These are phyloP conservation scores for Aechmea fasciata DNA, from an alignment of 176 grass and related monocot species.

Conservation along the genomic window DNA sequence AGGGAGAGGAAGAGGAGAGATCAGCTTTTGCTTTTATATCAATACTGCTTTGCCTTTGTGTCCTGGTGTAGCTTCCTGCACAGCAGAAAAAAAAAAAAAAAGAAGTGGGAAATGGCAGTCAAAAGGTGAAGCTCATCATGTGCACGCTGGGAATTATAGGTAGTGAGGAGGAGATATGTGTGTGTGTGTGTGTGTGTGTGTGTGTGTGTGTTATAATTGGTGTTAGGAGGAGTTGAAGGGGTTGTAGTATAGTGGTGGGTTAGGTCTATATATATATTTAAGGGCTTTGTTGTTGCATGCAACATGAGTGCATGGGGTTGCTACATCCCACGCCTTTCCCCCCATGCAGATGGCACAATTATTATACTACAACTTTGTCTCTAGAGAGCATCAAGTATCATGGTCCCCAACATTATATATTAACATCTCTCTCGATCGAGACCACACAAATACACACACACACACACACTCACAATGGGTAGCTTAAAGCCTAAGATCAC, in stretches of 20 bases:
- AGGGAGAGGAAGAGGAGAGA: too few relatives aligned
- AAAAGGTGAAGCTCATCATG: constrained; percentile 14
- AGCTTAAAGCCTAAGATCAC: too few relatives aligned
- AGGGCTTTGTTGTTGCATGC: background rate
- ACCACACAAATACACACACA: too few relatives aligned
- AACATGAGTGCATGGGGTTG: constrained; percentile 7
- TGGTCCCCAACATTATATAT: background rate
- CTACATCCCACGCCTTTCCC: constrained; percentile 20
- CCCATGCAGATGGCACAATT: constrained; percentile 35
- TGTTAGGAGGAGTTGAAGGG: constrained; percentile 8
- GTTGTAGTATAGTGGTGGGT: background rate
- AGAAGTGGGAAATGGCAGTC: constrained; percentile 21
- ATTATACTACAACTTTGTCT: constrained; percentile 28
- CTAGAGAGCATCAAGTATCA: background rate
- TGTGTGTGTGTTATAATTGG: constrained; percentile 23
- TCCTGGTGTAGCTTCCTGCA: background rate
- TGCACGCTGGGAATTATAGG: constrained; percentile 32
- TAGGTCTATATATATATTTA: background rate
- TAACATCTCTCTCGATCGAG: too few relatives aligned
- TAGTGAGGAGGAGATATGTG: constrained; percentile 2
- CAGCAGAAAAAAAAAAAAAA: constrained; percentile 9
- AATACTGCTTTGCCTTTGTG: too few relatives aligned
- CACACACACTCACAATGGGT: too few relatives aligned
- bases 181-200: constrained; percentile 11
- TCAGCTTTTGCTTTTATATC: too few relatives aligned